These are phyloP conservation scores for Hypoxylon sp. DNA, from an alignment of 2,329 filamentous ascomycete genomes.

Conservation along the genomic window DNA sequence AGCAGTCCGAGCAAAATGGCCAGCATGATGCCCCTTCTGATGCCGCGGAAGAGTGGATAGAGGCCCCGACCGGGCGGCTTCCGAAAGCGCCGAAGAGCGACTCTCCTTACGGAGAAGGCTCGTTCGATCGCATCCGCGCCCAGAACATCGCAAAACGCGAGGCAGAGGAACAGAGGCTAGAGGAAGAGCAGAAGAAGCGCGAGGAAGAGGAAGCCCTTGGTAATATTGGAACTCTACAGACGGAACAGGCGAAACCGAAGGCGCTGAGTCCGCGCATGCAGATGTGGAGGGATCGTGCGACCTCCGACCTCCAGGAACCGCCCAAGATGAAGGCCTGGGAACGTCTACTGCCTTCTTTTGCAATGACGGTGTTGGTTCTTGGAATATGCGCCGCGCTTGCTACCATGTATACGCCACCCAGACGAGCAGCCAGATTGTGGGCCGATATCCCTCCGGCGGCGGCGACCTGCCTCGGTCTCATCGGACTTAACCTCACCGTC, in stretches of 20 bases:
- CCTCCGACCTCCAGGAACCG: conserved; percentile 59
- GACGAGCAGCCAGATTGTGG: conserved; percentile 58
- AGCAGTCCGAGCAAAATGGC: conserved; percentile 28
- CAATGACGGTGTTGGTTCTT: conserved; percentile 56
- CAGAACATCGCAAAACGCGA: conserved; percentile 59
- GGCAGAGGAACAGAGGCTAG: conserved; percentile 54
- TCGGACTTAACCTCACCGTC: conserved; percentile 65
- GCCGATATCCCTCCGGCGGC: conserved; percentile 68
- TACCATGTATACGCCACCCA: conserved; percentile 61
- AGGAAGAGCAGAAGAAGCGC: conserved; percentile 51
- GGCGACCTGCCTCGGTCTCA: conserved; percentile 69
- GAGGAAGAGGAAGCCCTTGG: conserved; percentile 52
- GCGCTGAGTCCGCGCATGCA: conserved; percentile 50
- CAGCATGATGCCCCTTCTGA: conserved; percentile 23
- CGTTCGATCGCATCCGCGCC: conserved; percentile 64
- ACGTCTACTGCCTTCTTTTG: conserved; percentile 63
- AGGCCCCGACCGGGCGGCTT: conserved; percentile 37
- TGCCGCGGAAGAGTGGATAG: conserved; percentile 14
- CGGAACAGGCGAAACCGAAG: conserved; percentile 47
- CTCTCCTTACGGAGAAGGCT: conserved; percentile 65
- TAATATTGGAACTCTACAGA: conserved; percentile 53
- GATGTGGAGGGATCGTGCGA: conserved; percentile 55
- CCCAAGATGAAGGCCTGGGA: conserved; percentile 61
- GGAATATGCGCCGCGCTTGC: conserved; percentile 54
- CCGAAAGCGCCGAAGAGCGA: conserved; percentile 47